Conservation (phyloP, 163 green algal species). For the Scenedesmus sp. region DNA sequence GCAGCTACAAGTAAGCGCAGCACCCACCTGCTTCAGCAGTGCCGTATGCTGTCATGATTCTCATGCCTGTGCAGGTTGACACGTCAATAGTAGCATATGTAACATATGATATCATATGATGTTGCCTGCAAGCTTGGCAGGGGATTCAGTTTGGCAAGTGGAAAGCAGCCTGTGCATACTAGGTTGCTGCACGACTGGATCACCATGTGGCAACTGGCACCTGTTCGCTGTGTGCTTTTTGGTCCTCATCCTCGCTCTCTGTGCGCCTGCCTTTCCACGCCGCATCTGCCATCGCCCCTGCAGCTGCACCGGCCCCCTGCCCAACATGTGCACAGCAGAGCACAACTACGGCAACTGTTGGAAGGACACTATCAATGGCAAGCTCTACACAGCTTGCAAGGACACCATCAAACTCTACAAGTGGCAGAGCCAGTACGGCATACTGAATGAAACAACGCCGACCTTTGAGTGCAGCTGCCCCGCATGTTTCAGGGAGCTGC, state of each 20-base stretch:
- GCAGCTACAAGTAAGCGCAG: conserved; percentile 78
- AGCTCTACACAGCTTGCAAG: conserved; percentile 56
- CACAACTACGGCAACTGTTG: conserved; percentile 86
- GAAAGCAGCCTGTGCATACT: neutral
- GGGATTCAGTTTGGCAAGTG: neutral
- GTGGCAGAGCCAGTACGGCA: conserved; percentile 52
- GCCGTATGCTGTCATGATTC: too few relatives aligned
- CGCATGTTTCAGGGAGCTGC: conserved; percentile 74
- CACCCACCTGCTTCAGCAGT: neutral
- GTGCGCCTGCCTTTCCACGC: neutral
- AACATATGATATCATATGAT: neutral
- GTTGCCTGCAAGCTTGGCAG: neutral
- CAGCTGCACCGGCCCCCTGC: conserved; percentile 64
- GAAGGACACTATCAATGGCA: conserved; percentile 63
- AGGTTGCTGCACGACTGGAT: neutral
- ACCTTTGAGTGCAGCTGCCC: conserved; percentile 81
- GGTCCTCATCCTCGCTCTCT: neutral
- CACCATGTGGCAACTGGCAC: neutral
- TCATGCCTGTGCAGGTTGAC: neutral
- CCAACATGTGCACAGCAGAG: conserved; percentile 73
- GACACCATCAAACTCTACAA: conserved; percentile 60
- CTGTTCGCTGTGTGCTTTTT: neutral
- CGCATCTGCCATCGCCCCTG: neutral
- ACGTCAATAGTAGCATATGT: neutral
- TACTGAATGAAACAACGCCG: conserved; percentile 48